A percentile compares a stretch with the other conserved stretches of the same genome.
Evolutionary conservation across 139 green algal species (phyloP).

Genomic region (Marvania coccoides): DNA sequence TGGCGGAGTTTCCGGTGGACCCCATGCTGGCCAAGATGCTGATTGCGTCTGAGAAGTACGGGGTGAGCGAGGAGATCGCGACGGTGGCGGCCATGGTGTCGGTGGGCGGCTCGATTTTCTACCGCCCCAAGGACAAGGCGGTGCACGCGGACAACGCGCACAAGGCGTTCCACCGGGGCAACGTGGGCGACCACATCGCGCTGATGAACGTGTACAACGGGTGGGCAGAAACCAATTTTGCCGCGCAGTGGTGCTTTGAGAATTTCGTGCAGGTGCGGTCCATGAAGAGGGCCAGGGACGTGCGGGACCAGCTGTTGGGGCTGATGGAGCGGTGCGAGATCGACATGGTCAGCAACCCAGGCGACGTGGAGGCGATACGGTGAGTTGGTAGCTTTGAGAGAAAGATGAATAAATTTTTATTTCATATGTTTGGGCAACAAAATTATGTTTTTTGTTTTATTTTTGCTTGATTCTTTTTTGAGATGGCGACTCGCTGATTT

Average conservation of each 20-base stretch:
- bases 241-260: constrained; percentile 89
- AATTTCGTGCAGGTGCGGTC: constrained; percentile 92
- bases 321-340: constrained; percentile 97
- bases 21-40: constrained; percentile 94
- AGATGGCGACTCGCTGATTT: no score
- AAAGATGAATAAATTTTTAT: neutral
- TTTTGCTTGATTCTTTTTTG: no score
- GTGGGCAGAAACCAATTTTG: constrained; percentile 89
- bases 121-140: constrained; percentile 93
- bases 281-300: constrained; percentile 94
- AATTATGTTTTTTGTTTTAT: no score
- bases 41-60: constrained; percentile 73
- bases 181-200: constrained; percentile 86
- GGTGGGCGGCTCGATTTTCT: constrained; percentile 87
- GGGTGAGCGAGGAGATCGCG: constrained; percentile 74
- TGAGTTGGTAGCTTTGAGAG: constrained; percentile 21
- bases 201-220: constrained; percentile 78
- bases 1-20: constrained; percentile 98
- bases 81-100: constrained; percentile 92
- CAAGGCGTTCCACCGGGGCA: constrained; percentile 79
- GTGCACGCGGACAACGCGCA: constrained; percentile 90
- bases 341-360: constrained; percentile 62
- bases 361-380: constrained; percentile 53
- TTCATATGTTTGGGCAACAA: neutral
- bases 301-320: constrained; percentile 91